Evolutionary conservation across 768 basidiomycete genomes (phyloP), one percentile per base, ranked within the genome.

Genomic region (Rhodotorula paludigena): DNA sequence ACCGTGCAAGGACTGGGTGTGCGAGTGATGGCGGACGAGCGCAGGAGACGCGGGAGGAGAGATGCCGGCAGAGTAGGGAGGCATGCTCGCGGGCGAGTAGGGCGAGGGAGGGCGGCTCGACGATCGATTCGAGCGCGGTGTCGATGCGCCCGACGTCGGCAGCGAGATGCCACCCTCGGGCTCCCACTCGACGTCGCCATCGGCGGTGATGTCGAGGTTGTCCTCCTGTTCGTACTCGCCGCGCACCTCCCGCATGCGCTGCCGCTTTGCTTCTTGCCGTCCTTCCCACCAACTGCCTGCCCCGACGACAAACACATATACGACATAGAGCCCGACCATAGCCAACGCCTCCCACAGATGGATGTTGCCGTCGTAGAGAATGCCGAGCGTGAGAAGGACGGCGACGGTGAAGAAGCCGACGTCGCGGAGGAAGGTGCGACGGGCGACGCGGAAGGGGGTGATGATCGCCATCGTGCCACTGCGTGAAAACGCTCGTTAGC

Each of bases 391-490:
- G n/a, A 89, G 72, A n/a, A 79, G 60, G 48, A 97, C 85, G 0
- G 94, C 88, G 16, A 84, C 74, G n/a, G 89, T 85, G 79, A 97
- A 97, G 82, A 98, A 98, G 10, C 89, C 87, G 39, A 94, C 89
- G 78, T 99, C 96, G 45, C 96, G 87, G 18, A 97, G 79, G 80
- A 98, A 99, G 0, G 89, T 87, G 25, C 82, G 80, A 0, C 82
- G 85, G 41, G 87, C 81, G 36, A 98, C 92, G 72, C 85, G 84
- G 80, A 99, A 99, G 0, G 94, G 93, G 64, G 88, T 89, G 79
- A 98, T 92, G 78, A 98, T 86, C 73, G 90, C 92, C 87, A 99
- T 94, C n/a, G 89, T 88, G 14, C 96, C 96, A 20, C 71, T 72
- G 56, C n/a, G n/a, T 35, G 9, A 23, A 16, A 2, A 23, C 14